These are phyloP conservation scores for Gliomastix tumulicola DNA, from an alignment of 2,329 filamentous ascomycete species.

Conservation along the genomic window DNA sequence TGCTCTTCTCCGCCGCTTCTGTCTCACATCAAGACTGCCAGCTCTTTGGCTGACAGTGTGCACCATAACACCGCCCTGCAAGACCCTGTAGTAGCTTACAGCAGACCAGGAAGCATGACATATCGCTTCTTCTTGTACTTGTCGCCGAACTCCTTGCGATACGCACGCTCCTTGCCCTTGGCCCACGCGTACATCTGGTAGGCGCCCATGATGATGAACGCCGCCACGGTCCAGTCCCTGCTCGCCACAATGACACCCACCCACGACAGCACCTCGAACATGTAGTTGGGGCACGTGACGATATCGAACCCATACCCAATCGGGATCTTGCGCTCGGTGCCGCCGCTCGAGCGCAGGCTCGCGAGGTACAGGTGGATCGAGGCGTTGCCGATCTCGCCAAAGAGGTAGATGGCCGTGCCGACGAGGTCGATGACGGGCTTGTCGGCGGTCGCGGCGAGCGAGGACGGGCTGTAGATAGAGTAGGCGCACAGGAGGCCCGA, in stretches of 20 bases:
- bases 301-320: conserved; percentile 74
- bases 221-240: conserved; percentile 67
- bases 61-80: too few relatives aligned
- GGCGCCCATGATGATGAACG: conserved; percentile 70
- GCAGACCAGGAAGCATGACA: conserved; percentile 76
- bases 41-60: too few relatives aligned
- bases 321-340: conserved; percentile 83
- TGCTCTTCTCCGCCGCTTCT: too few relatives aligned
- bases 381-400: conserved; percentile 77
- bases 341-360: conserved; percentile 68
- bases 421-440: conserved; percentile 49
- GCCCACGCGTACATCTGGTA: conserved; percentile 84
- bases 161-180: conserved; percentile 83
- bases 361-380: conserved; percentile 74
- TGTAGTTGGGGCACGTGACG: conserved; percentile 96
- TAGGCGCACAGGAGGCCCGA: conserved; percentile 75
- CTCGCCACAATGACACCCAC: conserved; percentile 72
- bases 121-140: conserved; percentile 94
- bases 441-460: conserved; percentile 52
- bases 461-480: conserved; percentile 75
- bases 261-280: conserved; percentile 89
- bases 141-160: conserved; percentile 84
- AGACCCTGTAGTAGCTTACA: too few relatives aligned
- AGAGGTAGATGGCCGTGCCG: conserved; percentile 64
- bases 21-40: too few relatives aligned